A percentile compares a stretch with the other conserved stretches of the same genome.
Evolutionary conservation across 164 flowering plant genomes (phyloP).

Genomic region (Chimonanthus salicifolius): DNA sequence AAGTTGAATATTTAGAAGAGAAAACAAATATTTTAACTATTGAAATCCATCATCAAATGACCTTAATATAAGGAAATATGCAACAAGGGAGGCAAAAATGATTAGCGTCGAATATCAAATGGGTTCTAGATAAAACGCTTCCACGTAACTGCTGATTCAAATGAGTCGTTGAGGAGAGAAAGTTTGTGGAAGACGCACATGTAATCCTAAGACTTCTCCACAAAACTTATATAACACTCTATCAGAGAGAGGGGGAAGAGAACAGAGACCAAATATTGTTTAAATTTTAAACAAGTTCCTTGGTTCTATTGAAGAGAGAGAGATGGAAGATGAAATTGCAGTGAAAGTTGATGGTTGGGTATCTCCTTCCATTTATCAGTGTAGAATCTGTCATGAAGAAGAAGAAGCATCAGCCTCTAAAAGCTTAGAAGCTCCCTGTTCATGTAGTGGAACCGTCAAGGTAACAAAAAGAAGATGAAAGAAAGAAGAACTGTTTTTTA

Average conservation of each 20-base stretch:
- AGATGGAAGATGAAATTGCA: background rate
- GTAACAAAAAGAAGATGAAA: constrained; percentile 24
- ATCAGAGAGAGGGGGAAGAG: background rate
- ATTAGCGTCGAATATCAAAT: no score
- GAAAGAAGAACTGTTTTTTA: background rate
- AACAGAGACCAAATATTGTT: background rate
- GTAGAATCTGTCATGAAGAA: constrained; percentile 92
- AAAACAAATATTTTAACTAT: no score
- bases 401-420: constrained; percentile 43
- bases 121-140: no score
- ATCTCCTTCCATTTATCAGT: constrained; percentile 22
- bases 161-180: no score
- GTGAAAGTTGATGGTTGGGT: constrained; percentile 26
- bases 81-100: no score
- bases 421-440: constrained; percentile 76
- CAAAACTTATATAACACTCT: no score
- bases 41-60: no score
- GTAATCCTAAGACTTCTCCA: background rate
- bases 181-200: background rate
- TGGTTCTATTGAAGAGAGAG: background rate
- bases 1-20: no score
- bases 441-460: constrained; percentile 91
- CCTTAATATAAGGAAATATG: no score
- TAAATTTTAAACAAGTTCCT: no score
- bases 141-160: no score